Evolutionary conservation across 805 yeast species (phyloP).

Genomic region (Candida nemodendra): DNA sequence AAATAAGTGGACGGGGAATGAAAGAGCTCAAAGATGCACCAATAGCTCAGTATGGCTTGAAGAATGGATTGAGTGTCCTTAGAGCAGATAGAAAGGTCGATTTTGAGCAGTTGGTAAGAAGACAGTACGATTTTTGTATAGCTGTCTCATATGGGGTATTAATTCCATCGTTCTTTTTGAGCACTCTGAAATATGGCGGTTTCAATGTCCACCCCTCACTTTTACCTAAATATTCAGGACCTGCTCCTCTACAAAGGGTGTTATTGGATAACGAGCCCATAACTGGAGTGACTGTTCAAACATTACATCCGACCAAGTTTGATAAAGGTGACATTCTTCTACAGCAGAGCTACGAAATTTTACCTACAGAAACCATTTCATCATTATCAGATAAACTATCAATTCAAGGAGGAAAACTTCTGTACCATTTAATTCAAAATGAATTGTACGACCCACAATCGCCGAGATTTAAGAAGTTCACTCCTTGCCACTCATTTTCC

Average conservation of each 20-base stretch:
- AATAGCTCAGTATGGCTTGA: conserved; percentile 41
- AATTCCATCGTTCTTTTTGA: conserved; percentile 64
- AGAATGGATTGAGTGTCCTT: conserved; percentile 35
- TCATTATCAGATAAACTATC: conserved; percentile 55
- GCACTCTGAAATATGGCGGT: conserved; percentile 56
- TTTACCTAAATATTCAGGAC: conserved; percentile 79
- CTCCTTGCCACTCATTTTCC: conserved; percentile 37
- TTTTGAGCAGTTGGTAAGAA: conserved; percentile 24
- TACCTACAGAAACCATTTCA: conserved; percentile 41
- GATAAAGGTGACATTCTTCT: conserved; percentile 72
- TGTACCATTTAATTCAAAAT: conserved; percentile 43
- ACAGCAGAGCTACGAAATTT: conserved; percentile 49
- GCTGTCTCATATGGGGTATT: conserved; percentile 90
- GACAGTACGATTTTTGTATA: conserved; percentile 60
- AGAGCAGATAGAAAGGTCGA: conserved; percentile 53
- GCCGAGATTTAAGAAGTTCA: conserved; percentile 14
- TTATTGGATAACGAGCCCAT: conserved; percentile 55
- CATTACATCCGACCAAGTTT: conserved; percentile 82
- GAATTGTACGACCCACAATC: conserved; percentile 27
- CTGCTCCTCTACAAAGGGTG: conserved; percentile 86
- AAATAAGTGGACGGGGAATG: conserved; percentile 60
- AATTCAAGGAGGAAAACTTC: conserved; percentile 55
- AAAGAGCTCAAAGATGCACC: conserved; percentile 51
- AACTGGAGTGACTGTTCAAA: conserved; percentile 89
- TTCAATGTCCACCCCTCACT: conserved; percentile 91